Percentiles rank a stretch among this genome's conserved stretches.
Evolutionary conservation across 495 filamentous ascomycete species (phyloP).

Genomic region (Lasiosphaeria miniovina): DNA sequence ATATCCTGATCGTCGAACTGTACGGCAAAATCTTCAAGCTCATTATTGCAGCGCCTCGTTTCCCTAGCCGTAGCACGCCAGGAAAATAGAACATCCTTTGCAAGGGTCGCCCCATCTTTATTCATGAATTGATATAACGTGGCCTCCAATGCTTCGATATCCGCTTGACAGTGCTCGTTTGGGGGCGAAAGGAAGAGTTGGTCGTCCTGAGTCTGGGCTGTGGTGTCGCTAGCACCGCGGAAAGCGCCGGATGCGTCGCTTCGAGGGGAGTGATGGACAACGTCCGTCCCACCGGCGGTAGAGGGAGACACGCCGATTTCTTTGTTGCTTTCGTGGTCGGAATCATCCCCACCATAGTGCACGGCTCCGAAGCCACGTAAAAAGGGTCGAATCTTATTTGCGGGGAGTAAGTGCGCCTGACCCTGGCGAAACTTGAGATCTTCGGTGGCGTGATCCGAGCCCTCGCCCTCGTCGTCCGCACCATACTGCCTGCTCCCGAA

Average conservation of each 20-base stretch:
- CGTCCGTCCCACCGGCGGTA: conserved; percentile 21
- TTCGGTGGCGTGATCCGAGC: neutral
- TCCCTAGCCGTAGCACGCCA: conserved; percentile 19
- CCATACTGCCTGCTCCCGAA: neutral
- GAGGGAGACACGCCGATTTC: conserved; percentile 17
- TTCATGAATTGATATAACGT: conserved; percentile 17
- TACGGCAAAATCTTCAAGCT: conserved; percentile 10
- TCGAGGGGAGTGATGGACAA: conserved; percentile 9
- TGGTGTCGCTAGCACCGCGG: conserved; percentile 20
- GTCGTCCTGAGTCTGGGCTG: conserved; percentile 18
- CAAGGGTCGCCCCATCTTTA: conserved; percentile 12
- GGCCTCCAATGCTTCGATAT: conserved; percentile 18
- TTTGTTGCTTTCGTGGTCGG: conserved; percentile 20
- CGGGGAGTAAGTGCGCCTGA: conserved; percentile 12
- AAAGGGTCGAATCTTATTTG: conserved; percentile 10
- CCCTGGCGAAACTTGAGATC: conserved; percentile 4
- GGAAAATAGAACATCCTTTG: conserved; percentile 12
- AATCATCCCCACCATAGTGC: conserved; percentile 1
- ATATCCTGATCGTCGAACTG: conserved; percentile 27
- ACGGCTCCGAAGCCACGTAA: neutral
- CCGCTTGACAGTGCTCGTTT: conserved; percentile 5
- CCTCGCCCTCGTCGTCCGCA: conserved; percentile 1
- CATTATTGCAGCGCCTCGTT: conserved; percentile 7
- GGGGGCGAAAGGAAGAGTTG: conserved; percentile 1
- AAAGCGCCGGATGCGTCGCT: conserved; percentile 13